Percentiles rank a stretch among this genome's conserved stretches.
These are phyloP conservation scores for Rhizophagus sp. DNA, from an alignment of 192 early-diverging fungal species.

Conservation along the genomic window DNA sequence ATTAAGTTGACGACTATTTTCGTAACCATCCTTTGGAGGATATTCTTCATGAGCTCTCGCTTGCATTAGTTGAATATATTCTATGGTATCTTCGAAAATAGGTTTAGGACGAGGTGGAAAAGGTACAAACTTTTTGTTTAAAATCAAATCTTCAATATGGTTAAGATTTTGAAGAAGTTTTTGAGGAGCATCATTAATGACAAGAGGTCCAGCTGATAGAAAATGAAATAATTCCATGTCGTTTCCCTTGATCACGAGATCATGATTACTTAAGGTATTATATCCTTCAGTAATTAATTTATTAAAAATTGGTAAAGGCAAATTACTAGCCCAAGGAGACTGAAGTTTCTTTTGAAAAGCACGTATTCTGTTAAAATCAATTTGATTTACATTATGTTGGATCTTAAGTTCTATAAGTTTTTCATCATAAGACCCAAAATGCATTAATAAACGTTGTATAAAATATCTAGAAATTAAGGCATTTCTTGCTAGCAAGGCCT, in stretches of 20 bases:
- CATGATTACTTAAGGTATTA: not conserved
- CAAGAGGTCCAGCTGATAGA: not conserved
- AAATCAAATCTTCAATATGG: not conserved
- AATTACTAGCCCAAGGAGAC: not conserved
- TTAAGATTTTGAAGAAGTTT: constrained; percentile 8
- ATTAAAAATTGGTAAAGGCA: not conserved
- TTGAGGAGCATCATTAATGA: not conserved
- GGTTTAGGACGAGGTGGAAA: constrained; percentile 16
- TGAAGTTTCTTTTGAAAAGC: not conserved
- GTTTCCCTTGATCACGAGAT: not conserved
- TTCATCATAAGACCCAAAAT: constrained; percentile 3
- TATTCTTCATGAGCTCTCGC: not conserved
- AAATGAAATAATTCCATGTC: constrained; percentile 25
- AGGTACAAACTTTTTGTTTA: not conserved
- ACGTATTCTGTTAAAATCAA: too few species aligned
- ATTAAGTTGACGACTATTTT: constrained; percentile 12
- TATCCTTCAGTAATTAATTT: not conserved
- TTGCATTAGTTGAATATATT: not conserved
- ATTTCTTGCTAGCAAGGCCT: not conserved
- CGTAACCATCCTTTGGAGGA: not conserved
- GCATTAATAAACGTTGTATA: constrained; percentile 16
- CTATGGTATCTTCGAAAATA: not conserved
- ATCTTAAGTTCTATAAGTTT: not conserved
- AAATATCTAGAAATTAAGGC: constrained; percentile 7
- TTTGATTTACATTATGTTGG: not conserved